Base-by-base conservation (phyloP, 768 basidiomycete species). In the Suillus subalutaceus region DNA sequence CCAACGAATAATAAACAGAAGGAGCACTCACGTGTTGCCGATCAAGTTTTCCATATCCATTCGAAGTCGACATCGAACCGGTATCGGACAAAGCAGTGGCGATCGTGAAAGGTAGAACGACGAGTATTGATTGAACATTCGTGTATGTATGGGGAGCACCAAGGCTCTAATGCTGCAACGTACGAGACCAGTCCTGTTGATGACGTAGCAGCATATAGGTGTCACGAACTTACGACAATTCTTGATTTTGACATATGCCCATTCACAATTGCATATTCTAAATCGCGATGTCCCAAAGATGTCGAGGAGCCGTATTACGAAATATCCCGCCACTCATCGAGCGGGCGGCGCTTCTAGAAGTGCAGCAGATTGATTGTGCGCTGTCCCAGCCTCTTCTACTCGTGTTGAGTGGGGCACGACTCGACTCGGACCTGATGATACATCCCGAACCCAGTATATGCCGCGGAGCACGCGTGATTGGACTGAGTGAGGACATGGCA, bases 51-150 rank as follows among this genome's bases (percentile, higher is more conserved):
- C 70, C 70, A 13, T 40, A 50, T 35, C 32, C 20, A 18, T 71
- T 71, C 23, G 61, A 68, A 1, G 64, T 70, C 8, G 64, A 63
- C 38, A 63, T 70, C 40, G 59, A 60, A 48, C 70, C 70, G 13
- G 10, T 48, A 9, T 71, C 70, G 16, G 61, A 69, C 23, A 44
- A 46, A 26, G 60, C 56, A 37, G 59, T 71, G n/a, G 55, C 63
- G 7, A 32, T 20, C 6, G 65, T 71, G 58, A 66, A 71, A 30
- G 41, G 26, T 16, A 60, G 18, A 43, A 18, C 58, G 26, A 41
- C 10, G 16, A 40, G 2, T 26, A 26, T 20, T 20, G 26, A 60
- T 43, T 60, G 59, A 59, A 26, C 1, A 26, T 38, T 38, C 32
- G 56, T 38, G 20, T 13, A 16, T 58, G 7, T 15, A 8, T 38